Base-by-base conservation (phyloP, 352 stramenopile species). In the Phytopythium delawarense region DNA sequence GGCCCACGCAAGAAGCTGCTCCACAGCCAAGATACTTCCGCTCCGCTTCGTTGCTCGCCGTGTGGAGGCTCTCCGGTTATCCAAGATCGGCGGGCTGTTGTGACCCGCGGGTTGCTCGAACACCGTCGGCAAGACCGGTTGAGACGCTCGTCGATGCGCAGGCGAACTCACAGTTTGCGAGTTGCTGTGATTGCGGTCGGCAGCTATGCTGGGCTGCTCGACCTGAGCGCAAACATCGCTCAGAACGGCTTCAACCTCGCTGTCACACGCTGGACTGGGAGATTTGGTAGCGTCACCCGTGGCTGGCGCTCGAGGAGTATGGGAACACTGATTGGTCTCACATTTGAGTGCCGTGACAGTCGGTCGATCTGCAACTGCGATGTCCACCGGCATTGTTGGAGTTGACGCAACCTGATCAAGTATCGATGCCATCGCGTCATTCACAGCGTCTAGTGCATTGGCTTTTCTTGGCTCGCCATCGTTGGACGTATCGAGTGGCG, bases 1-100 rank as follows among this genome's bases (percentile, higher is more conserved):
- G 13, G 49, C 37, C 54, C 54, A 60, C 16, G 54, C 21, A 16
- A 60, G 40, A 35, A 60, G 39, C 28, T 60, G 54, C 21, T 60
- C 60, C 15, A 11, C 15, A 11, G 52, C 15, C 60, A 54, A 55
- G 21, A 25, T 57, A 7, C 42, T 51, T n/a, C 20, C 59, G 20
- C 18, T 37, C 1, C 54, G 57, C 44, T 55, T 62, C 7, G 44
- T 62, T 55, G 6, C 4, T 13, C 57, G 39, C 25, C 44, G 46
- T 6, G 15, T 45, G 18, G 37, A 50, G 7, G 5, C 21, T 40
- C 57, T 21, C n/a, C 25, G 46, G 13, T 20, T 37, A 48, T 64
- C 53, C n/a, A 63, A 9, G 16, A 3, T 25, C 15, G 23, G 21
- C 9, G 23, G 0, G 32, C n/a, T 42, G 2, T 20, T 32, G 4